Percentiles rank a stretch among this genome's conserved stretches.
Evolutionary conservation across 371 early-diverging fungal species (phyloP).

Genomic region (Apophysomyces sp.): DNA sequence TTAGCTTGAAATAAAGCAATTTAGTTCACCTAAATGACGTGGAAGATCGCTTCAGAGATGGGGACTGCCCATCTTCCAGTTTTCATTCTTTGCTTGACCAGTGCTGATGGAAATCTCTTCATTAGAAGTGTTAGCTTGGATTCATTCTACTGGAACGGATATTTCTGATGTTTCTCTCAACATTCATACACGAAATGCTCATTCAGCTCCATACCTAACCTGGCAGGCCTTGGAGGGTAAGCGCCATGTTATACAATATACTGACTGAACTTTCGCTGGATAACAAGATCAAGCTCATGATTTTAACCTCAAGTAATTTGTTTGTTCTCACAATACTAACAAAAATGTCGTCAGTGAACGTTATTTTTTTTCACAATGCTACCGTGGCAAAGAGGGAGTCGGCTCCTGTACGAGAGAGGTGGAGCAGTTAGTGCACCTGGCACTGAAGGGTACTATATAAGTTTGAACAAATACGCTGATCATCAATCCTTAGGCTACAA

Average conservation of each 20-base stretch:
- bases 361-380: not conserved
- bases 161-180: not conserved
- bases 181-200: not conserved
- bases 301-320: not conserved
- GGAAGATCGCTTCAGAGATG: no score
- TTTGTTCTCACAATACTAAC: not conserved
- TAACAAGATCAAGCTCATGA: not conserved
- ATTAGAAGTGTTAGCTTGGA: slow-evolving; percentile 7
- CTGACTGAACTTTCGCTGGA: not conserved
- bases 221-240: not conserved
- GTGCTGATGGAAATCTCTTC: slow-evolving; percentile 9
- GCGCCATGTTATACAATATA: not conserved
- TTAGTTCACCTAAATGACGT: no score
- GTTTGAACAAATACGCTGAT: not conserved
- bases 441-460: slow-evolving; percentile 2
- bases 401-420: not conserved
- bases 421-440: slow-evolving; percentile 3
- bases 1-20: no score
- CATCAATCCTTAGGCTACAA: slow-evolving; percentile 1
- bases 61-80: no score
- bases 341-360: not conserved
- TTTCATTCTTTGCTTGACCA: no score
- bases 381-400: not conserved
- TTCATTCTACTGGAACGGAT: not conserved
- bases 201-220: not conserved